phyloP scores from a whole-genome alignment of 1,284 basidiomycete genomes.

The Leucoagaricus sp. region DNA sequence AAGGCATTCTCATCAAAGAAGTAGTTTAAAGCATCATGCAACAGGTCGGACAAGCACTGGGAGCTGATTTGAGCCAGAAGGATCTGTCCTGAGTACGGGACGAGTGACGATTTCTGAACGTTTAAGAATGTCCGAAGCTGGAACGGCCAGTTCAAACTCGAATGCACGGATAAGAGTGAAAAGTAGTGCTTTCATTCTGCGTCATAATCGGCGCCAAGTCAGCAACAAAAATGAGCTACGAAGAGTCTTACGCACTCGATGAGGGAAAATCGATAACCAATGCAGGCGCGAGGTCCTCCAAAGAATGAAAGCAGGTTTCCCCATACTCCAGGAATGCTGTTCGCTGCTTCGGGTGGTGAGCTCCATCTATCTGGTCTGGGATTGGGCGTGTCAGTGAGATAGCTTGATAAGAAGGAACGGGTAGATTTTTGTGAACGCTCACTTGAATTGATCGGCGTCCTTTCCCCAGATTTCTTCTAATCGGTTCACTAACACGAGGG shows the following conservation, averaged over 20 bases:
- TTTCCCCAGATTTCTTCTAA: constrained; percentile 54
- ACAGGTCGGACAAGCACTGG: constrained; percentile 30
- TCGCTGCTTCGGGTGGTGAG: constrained; percentile 42
- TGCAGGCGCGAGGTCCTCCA: constrained; percentile 61
- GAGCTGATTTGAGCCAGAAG: constrained; percentile 32
- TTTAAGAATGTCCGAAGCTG: constrained; percentile 36
- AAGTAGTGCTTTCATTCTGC: constrained; percentile 53
- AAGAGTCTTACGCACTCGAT: constrained; percentile 22
- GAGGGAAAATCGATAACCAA: constrained; percentile 63
- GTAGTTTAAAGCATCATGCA: too few relatives aligned
- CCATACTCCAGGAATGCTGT: constrained; percentile 57
- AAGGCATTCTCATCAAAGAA: too few relatives aligned
- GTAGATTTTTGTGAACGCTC: constrained; percentile 28
- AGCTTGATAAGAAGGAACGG: not conserved
- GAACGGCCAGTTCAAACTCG: constrained; percentile 53
- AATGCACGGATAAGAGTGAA: constrained; percentile 60
- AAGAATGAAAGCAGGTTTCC: constrained; percentile 61
- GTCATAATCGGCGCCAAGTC: too few relatives aligned
- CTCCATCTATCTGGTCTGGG: constrained; percentile 60
- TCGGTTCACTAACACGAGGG: constrained; percentile 49
- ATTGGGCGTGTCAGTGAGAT: not conserved
- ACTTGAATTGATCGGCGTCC: constrained; percentile 55
- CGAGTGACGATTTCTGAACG: constrained; percentile 38
- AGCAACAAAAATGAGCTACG: too few relatives aligned
- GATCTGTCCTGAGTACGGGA: constrained; percentile 40